Evolutionary conservation across 352 stramenopile species (phyloP).

Genomic region (Phytophthora sojae): DNA sequence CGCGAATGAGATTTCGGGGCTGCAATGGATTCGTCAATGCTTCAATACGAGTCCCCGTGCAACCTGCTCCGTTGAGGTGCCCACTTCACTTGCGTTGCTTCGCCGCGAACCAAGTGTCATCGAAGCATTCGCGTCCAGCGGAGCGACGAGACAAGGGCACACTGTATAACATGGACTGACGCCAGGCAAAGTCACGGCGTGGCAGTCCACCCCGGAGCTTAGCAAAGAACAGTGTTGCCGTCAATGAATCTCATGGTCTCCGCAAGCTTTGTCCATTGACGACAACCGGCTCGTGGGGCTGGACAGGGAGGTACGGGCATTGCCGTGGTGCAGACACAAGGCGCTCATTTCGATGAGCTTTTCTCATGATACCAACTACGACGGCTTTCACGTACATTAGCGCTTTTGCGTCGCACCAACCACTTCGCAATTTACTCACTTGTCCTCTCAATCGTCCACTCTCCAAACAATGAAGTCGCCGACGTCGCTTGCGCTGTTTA

Average conservation of each 20-base stretch:
- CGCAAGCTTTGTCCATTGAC: background rate
- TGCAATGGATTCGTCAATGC: too few species aligned
- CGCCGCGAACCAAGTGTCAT: too few species aligned
- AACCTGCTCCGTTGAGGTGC: too few species aligned
- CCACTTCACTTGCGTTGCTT: too few species aligned
- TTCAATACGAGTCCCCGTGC: too few species aligned
- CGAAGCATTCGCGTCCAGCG: too few species aligned
- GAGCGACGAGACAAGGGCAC: too few species aligned
- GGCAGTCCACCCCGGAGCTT: background rate
- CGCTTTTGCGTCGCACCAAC: constrained; percentile 17
- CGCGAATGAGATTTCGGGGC: too few species aligned
- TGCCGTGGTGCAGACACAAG: background rate
- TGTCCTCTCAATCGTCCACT: background rate
- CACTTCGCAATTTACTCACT: constrained; percentile 7
- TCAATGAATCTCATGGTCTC: background rate
- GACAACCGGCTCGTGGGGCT: background rate
- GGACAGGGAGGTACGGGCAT: background rate
- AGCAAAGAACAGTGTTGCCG: background rate
- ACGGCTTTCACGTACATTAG: too few species aligned
- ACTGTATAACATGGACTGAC: background rate
- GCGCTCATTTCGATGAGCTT: background rate
- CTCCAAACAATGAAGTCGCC: too few species aligned
- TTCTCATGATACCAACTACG: background rate
- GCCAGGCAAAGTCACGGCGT: background rate
- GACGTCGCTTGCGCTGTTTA: constrained; percentile 10